Evolutionary conservation across 2,329 filamentous ascomycete species (phyloP), one percentile per base, ranked within the genome.

Genomic region (Dactylonectria estremocensis): DNA sequence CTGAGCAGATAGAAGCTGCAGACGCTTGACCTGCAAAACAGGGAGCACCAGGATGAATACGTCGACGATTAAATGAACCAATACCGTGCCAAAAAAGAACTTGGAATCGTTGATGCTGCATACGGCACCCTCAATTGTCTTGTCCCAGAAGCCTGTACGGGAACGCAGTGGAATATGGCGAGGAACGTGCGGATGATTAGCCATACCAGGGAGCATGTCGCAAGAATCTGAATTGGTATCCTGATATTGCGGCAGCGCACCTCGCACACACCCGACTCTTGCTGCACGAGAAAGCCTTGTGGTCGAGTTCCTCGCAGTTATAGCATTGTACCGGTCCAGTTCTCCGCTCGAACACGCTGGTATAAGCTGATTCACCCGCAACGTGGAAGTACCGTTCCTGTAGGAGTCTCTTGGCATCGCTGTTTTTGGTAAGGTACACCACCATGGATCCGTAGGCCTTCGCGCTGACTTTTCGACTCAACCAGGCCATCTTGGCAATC

Each of bases 21-120:
- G 72, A n/a, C 75, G 76, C 1, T 72, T 65, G 6, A 82, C 75
- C 64, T 81, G 75, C 10, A 79, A 69, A 1, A 76, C 64, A 1
- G 80, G 80, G 24, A 28, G 24, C 24, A 28, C 24, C 24, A 28
- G 24, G 24, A 28, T 28, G 24, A 28, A 28, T 28, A 28, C 24
- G 24, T 28, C 24, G 24, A 28, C 7, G 24, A 28, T 28, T 28
- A 28, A 28, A 28, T 28, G 80, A 1, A 74, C 73, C 11, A 79
- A 43, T 1, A 77, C 74, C 0, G 77, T 78, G n/a, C 77, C 76
- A 46, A 80, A 77, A 66, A 80, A 80, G 28, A 78, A 80, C 0
- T 74, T 75, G 14, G 72, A 70, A 61, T 76, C 77, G 46, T 77
- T 69, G n/a, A 81, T 77, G 5, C 67, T 72, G 66, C 80, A 82